phyloP scores from a whole-genome alignment of 2,329 filamentous ascomycete species.

The Alternaria postmessia region DNA sequence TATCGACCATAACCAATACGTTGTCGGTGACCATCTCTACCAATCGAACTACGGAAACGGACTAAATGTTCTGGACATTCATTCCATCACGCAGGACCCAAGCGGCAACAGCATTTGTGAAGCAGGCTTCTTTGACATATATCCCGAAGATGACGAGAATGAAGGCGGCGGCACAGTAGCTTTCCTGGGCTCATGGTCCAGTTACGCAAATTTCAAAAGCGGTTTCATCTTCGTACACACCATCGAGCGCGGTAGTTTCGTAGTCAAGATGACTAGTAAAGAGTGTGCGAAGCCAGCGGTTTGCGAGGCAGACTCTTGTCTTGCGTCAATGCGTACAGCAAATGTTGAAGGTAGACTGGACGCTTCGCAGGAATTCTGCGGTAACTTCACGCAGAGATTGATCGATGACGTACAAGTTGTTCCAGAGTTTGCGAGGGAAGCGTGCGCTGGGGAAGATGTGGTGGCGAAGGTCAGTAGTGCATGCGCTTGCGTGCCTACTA shows the following conservation, averaged over 20 bases:
- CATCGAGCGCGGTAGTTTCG: constrained; percentile 46
- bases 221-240: constrained; percentile 48
- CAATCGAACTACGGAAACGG: constrained; percentile 53
- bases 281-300: constrained; percentile 31
- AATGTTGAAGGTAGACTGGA: constrained; percentile 29
- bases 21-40: constrained; percentile 49
- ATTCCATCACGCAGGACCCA: constrained; percentile 48
- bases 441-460: constrained; percentile 21
- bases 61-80: constrained; percentile 49
- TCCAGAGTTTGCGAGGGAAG: constrained; percentile 28
- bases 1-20: constrained; percentile 57
- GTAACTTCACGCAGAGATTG: constrained; percentile 26
- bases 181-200: constrained; percentile 53
- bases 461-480: constrained; percentile 37
- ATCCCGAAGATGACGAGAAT: constrained; percentile 51
- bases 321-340: constrained; percentile 29
- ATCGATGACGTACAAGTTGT: constrained; percentile 23
- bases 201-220: constrained; percentile 46
- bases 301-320: constrained; percentile 29
- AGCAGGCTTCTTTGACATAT: constrained; percentile 52
- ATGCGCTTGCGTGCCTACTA: constrained; percentile 35
- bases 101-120: constrained; percentile 49
- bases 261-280: constrained; percentile 41
- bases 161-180: constrained; percentile 46
- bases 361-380: constrained; percentile 28